Base-by-base conservation (phyloP, 108 stramenopile species). In the Pinguiococcus pyrenoidosus region DNA sequence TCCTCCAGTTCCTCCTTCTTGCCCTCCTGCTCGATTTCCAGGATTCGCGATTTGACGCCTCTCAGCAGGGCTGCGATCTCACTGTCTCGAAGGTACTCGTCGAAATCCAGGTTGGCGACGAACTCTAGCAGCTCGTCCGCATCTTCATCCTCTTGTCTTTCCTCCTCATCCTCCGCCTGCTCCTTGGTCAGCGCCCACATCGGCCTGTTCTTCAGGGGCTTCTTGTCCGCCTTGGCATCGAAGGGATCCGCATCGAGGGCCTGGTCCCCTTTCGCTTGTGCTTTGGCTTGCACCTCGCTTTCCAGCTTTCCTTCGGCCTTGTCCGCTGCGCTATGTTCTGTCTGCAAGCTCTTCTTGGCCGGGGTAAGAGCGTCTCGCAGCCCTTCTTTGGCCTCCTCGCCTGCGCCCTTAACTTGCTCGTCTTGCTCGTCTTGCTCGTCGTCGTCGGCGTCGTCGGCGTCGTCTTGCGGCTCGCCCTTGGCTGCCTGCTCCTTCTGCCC, bases 141-240 rank as follows among this genome's bases (percentile, higher is more conserved):
- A 5, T 77, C 76, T 24, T 61, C 37, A n/a, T 53, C 47, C 24
- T 59, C 30, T 3, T 32, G 37, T 20, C 22, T 36, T 4, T 72
- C 64, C 27, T 56, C 50, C 5, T 49, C 21, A 24, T 46, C 33
- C 30, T 65, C 56, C 21, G 51, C 51, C 9, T 29, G 52, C 9
- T 53, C 65, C 56, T 76, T 69, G 4, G 78, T 64, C 46, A 73
- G 53, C 8, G 75, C 77, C 81, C 81, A 82, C n/a, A n/a, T n/a
- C n/a, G n/a, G n/a, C n/a, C n/a, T n/a, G n/a, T n/a, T n/a, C n/a
- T n/a, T n/a, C n/a, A n/a, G n/a, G n/a, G n/a, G n/a, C n/a, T n/a
- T n/a, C n/a, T n/a, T n/a, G n/a, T n/a, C n/a, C n/a, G n/a, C n/a
- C n/a, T n/a, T n/a, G n/a, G n/a, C n/a, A n/a, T n/a, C n/a, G n/a